Evolutionary conservation across 2,329 filamentous ascomycete genomes (phyloP).

Genomic region (Rasamsonia emersonii): DNA sequence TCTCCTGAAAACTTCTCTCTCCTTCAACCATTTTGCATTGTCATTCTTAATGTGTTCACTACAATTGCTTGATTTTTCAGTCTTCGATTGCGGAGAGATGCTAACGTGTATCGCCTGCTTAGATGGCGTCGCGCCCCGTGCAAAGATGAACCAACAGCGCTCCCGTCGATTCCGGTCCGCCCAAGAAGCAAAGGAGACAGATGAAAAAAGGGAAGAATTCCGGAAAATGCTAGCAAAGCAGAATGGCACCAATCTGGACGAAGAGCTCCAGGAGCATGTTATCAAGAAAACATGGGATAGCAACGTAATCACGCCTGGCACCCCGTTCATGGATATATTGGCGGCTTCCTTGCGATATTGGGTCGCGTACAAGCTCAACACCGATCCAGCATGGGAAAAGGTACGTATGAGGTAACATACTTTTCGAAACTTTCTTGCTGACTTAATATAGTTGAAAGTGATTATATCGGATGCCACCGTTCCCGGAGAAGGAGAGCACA

Average conservation of each 20-base stretch:
- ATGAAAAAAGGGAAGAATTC: slow-evolving; percentile 81
- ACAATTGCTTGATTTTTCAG: too few species aligned
- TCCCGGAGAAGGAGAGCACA: slow-evolving; percentile 96
- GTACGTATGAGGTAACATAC: slow-evolving; percentile 18
- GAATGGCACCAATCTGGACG: slow-evolving; percentile 55
- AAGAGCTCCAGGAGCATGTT: slow-evolving; percentile 52
- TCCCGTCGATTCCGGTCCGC: slow-evolving; percentile 91
- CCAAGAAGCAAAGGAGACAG: slow-evolving; percentile 89
- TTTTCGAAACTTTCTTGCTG: slow-evolving; percentile 12
- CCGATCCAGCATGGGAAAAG: slow-evolving; percentile 89
- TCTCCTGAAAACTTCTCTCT: slow-evolving; percentile 8
- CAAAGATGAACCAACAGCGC: slow-evolving; percentile 99
- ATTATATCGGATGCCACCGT: slow-evolving; percentile 98
- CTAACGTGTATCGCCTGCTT: slow-evolving; percentile 18
- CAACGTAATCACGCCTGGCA: slow-evolving; percentile 85
- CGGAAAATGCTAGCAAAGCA: slow-evolving; percentile 75
- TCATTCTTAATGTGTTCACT: too few species aligned
- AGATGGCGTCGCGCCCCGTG: slow-evolving; percentile 95
- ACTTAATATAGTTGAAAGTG: slow-evolving; percentile 60
- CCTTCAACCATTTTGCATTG: too few species aligned
- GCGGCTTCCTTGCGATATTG: slow-evolving; percentile 87
- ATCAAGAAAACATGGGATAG: slow-evolving; percentile 88
- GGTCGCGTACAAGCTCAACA: slow-evolving; percentile 96
- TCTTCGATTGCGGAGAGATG: slow-evolving; percentile 3
- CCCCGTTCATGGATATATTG: slow-evolving; percentile 96